Evolutionary conservation across 139 green algal species (phyloP).

Genomic region (Diplosphaera chodatii): DNA sequence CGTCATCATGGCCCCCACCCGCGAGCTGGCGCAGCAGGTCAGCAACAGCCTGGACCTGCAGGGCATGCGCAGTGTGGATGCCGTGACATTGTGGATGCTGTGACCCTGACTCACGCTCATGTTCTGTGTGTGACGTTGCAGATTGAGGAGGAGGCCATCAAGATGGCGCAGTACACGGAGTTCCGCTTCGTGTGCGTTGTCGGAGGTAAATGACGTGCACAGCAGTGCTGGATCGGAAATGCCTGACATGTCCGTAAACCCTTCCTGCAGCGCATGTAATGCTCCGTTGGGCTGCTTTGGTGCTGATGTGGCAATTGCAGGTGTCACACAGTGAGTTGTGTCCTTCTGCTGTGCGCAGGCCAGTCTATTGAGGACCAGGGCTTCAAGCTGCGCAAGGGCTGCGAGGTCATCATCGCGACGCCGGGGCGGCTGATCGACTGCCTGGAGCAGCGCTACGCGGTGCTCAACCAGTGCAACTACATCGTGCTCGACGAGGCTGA

Average conservation of each 20-base stretch:
- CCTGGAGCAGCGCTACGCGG: conserved; percentile 85
- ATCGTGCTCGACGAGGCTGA: conserved; percentile 99
- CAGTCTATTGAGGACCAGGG: conserved; percentile 96
- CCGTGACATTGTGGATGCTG: too few relatives aligned
- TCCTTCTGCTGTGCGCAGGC: too few relatives aligned
- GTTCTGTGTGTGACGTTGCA: too few relatives aligned
- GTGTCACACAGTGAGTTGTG: too few relatives aligned
- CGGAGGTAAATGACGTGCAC: conserved; percentile 36
- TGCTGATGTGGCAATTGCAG: too few relatives aligned
- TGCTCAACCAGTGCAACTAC: conserved; percentile 99
- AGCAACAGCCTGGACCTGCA: too few relatives aligned
- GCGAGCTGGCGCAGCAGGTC: conserved; percentile 81
- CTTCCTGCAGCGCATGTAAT: too few relatives aligned
- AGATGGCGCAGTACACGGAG: conserved; percentile 62
- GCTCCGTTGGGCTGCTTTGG: too few relatives aligned
- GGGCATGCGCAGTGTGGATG: too few relatives aligned
- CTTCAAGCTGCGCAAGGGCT: conserved; percentile 72
- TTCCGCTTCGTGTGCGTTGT: conserved; percentile 85
- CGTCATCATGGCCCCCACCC: conserved; percentile 92
- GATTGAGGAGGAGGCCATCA: conserved; percentile 85
- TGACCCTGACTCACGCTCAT: too few relatives aligned
- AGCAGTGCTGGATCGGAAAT: too few relatives aligned
- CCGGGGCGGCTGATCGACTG: conserved; percentile 93
- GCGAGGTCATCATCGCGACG: conserved; percentile 98
- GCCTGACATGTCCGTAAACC: too few relatives aligned